phyloP scores from a whole-genome alignment of 176 grass and related monocot species.

The Oryza glumipatula region DNA sequence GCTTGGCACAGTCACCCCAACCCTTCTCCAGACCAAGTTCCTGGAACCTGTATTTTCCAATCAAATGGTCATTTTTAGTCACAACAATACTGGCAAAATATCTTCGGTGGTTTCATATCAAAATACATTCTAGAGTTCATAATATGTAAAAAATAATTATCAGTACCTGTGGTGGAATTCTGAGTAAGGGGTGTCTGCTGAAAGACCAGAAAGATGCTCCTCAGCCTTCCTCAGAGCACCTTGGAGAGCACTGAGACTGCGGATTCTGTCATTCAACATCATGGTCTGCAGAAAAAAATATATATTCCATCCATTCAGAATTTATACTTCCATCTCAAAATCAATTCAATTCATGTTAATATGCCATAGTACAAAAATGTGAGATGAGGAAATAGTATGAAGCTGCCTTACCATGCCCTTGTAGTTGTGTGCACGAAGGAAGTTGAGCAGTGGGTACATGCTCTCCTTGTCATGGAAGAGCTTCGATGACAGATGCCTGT shows the following conservation, averaged over 20 bases:
- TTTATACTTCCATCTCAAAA: neutral
- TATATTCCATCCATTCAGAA: neutral
- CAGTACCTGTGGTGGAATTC: conserved; percentile 91
- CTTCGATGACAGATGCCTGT: conserved; percentile 95
- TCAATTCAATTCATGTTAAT: neutral
- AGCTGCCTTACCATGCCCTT: conserved; percentile 87
- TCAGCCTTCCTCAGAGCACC: conserved; percentile 91
- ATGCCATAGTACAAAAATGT: neutral
- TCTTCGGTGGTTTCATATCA: neutral
- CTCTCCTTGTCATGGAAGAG: conserved; percentile 97
- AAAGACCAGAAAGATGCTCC: conserved; percentile 72
- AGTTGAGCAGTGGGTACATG: conserved; percentile 95
- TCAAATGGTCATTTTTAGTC: conserved; percentile 5
- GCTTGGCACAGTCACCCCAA: conserved; percentile 90
- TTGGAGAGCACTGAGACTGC: conserved; percentile 84
- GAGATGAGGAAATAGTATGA: neutral
- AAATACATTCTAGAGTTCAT: neutral
- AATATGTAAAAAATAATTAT: neutral
- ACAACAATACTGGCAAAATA: neutral
- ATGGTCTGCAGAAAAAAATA: conserved; percentile 69
- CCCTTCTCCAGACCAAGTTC: conserved; percentile 97
- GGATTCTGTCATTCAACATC: conserved; percentile 98
- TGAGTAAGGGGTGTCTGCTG: conserved; percentile 71
- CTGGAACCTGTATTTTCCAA: conserved; percentile 72
- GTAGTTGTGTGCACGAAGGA: conserved; percentile 91